Evolutionary conservation across 495 filamentous ascomycete species (phyloP).

Genomic region (Talaromyces nanjingensis): DNA sequence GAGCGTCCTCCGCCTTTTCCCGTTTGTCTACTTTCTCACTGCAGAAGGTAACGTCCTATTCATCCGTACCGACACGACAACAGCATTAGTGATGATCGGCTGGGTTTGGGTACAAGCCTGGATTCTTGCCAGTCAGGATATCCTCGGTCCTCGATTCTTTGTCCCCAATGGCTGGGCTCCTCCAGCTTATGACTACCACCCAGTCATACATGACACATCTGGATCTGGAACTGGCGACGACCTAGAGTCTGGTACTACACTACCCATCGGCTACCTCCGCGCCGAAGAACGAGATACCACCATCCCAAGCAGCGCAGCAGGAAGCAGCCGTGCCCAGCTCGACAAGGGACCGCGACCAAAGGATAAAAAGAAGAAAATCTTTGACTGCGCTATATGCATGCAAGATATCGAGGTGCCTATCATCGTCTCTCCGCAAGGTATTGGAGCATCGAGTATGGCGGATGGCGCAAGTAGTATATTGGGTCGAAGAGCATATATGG

Average conservation of each 20-base stretch:
- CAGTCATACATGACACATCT: constrained; percentile 62
- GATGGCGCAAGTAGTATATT: constrained; percentile 64
- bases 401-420: constrained; percentile 86
- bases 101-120: constrained; percentile 96
- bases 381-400: constrained; percentile 94
- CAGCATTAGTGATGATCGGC: constrained; percentile 54
- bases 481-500: constrained; percentile 82
- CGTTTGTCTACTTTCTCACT: constrained; percentile 77
- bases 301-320: constrained; percentile 1
- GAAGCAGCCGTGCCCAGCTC: constrained; percentile 17
- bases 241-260: constrained; percentile 56
- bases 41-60: constrained; percentile 70
- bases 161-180: constrained; percentile 63
- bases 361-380: constrained; percentile 51
- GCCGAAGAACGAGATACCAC: constrained; percentile 36
- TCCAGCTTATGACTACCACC: constrained; percentile 93
- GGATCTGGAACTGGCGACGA: constrained; percentile 44
- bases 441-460: constrained; percentile 37
- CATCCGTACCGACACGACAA: constrained; percentile 58
- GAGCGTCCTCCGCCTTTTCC: constrained; percentile 65
- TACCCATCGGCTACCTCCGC: constrained; percentile 62
- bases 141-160: constrained; percentile 79
- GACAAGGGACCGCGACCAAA: constrained; percentile 30
- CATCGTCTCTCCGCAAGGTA: constrained; percentile 48
- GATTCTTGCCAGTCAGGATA: constrained; percentile 66